Conservation (phyloP, 2,329 filamentous ascomycete genomes). For the Cercospora sp. region DNA sequence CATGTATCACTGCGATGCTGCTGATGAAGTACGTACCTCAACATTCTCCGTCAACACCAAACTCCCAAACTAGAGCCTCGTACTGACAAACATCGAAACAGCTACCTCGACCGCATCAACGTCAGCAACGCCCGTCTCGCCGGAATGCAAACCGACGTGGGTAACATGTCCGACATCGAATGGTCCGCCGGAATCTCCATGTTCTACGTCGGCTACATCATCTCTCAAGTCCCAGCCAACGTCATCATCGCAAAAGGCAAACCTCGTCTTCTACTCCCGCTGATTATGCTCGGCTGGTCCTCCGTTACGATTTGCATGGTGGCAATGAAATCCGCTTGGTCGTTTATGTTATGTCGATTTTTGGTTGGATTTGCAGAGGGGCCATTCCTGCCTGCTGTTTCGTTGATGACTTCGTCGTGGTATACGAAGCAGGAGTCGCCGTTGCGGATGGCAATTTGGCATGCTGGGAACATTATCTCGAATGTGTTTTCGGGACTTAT, state of each 20-base stretch:
- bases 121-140: conserved; percentile 44
- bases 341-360: conserved; percentile 44
- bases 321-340: conserved; percentile 41
- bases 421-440: conserved; percentile 16
- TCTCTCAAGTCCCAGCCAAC: conserved; percentile 15
- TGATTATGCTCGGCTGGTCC: conserved; percentile 14
- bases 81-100: background rate
- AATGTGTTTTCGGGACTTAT: conserved; percentile 13
- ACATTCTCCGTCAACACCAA: too few species aligned
- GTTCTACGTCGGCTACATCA: conserved; percentile 20
- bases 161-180: conserved; percentile 14
- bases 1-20: conserved; percentile 18
- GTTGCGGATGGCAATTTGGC: conserved; percentile 18
- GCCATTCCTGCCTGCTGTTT: conserved; percentile 12
- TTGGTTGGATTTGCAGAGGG: conserved; percentile 48
- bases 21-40: conserved; percentile 8
- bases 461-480: conserved; percentile 14
- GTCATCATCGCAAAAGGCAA: conserved; percentile 17
- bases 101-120: conserved; percentile 43
- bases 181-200: conserved; percentile 15
- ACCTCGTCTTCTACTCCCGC: conserved; percentile 5
- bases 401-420: conserved; percentile 14
- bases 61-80: too few species aligned
- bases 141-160: conserved; percentile 34
- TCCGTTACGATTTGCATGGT: conserved; percentile 14